phyloP scores from a whole-genome alignment of 2,329 filamentous ascomycete species.

The Hirsutella thompsonii region DNA sequence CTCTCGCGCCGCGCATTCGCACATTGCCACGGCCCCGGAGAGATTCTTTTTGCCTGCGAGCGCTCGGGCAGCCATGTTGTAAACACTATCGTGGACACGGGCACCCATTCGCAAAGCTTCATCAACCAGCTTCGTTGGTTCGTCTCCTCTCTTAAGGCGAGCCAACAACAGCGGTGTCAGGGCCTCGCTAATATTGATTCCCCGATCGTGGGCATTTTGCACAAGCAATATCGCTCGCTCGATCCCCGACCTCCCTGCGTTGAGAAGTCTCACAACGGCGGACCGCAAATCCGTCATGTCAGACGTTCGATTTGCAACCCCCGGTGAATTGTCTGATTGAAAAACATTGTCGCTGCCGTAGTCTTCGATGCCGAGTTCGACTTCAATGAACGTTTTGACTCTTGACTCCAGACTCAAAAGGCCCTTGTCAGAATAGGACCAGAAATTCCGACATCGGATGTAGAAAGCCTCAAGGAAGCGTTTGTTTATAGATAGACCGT shows the following conservation, averaged over 20 bases:
- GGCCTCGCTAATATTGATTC: slow-evolving; percentile 27
- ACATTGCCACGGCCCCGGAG: slow-evolving; percentile 17
- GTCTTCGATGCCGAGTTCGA: too few species aligned
- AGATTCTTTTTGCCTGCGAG: slow-evolving; percentile 16
- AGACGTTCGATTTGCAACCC: neutral
- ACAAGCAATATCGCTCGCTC: slow-evolving; percentile 26
- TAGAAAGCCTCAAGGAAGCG: slow-evolving; percentile 15
- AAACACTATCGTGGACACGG: slow-evolving; percentile 21
- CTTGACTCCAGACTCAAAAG: slow-evolving; percentile 6
- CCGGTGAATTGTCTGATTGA: neutral
- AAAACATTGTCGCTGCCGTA: too few species aligned
- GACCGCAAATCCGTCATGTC: slow-evolving; percentile 23
- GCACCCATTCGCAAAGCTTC: slow-evolving; percentile 14
- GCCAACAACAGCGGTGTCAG: slow-evolving; percentile 25
- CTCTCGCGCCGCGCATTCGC: slow-evolving; percentile 20
- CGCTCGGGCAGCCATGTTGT: slow-evolving; percentile 20
- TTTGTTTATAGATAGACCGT: slow-evolving; percentile 15
- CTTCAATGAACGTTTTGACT: too few species aligned
- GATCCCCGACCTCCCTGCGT: slow-evolving; percentile 13
- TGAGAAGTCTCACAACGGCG: slow-evolving; percentile 30
- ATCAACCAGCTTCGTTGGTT: slow-evolving; percentile 13
- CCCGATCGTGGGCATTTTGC: slow-evolving; percentile 21
- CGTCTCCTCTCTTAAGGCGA: slow-evolving; percentile 20
- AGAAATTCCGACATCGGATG: slow-evolving; percentile 17
- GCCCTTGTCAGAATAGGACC: slow-evolving; percentile 18